Base-by-base conservation (phyloP, 164 flowering plant genomes). In the Aristolochia contorta region DNA sequence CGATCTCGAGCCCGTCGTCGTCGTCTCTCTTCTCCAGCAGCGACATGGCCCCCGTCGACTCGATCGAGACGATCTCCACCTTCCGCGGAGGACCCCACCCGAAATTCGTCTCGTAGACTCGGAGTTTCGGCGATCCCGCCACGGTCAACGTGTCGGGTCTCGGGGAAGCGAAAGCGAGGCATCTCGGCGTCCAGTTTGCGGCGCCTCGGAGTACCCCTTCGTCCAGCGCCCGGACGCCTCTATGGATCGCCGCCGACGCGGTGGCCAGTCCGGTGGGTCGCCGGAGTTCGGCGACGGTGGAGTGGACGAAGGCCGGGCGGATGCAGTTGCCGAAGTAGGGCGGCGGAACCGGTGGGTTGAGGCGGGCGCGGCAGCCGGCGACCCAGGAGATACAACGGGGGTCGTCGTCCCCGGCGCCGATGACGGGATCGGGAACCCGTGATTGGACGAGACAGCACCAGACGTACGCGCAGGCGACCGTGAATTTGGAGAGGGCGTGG, bases 81-180 rank as follows among this genome's bases (percentile, higher is more conserved):
- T 78, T 82, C 27, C 27, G 74, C 2, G 87, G 86, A 69, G 47
- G 76, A 12, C 89, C 89, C 78, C 77, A 84, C 16, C 93, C 89
- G 52, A 78, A 86, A 74, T 86, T 82, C 1, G 72, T 73, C 14
- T 74, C 79, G 27, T 86, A 86, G 4, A 57, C 61, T 1, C 46
- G 61, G 15, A 79, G 58, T 62, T 63, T 75, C 7, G 82, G 77
- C 12, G 89, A 75, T 1, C 85, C 82, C 1, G 82, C 71, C n/a
- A 81, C 74, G 7, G 41, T 13, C 5, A 74, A 12, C 1, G 60
- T 12, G 0, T 52, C 14, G 7, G 37, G n/a, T 1, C 61, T 58
- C 16, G 9, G 0, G 1, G 43, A 37, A 10, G 43, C 43, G 43
- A 10, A 16, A 3, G 16, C 0, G 0, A 43, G 0, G n/a, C 15